Percentiles rank a stretch among this genome's conserved stretches.
These are phyloP conservation scores for Phytophthora pisi DNA, from an alignment of 352 stramenopile species.

Conservation along the genomic window DNA sequence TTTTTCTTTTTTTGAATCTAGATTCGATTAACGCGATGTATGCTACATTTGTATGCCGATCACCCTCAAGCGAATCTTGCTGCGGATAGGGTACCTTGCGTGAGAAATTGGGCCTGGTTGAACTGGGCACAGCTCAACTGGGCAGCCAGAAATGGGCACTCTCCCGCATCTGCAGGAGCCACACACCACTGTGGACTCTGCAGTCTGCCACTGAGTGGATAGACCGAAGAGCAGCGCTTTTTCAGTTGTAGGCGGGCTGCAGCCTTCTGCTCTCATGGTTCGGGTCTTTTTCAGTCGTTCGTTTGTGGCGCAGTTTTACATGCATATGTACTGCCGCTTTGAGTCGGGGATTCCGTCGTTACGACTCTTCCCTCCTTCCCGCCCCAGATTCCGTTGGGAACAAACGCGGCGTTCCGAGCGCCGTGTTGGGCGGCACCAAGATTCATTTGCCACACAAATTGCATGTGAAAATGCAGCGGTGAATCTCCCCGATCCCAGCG, in stretches of 20 bases:
- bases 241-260: background rate
- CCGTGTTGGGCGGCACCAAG: background rate
- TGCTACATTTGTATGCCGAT: background rate
- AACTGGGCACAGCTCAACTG: conserved; percentile 1
- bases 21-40: conserved; percentile 26
- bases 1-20: conserved; percentile 67
- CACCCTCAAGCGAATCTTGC: conserved; percentile 1
- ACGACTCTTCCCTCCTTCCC: background rate
- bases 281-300: background rate
- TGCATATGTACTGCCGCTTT: background rate
- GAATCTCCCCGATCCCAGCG: conserved; percentile 3
- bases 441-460: background rate
- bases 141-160: background rate
- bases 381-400: background rate
- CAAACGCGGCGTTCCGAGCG: no score
- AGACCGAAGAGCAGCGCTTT: background rate
- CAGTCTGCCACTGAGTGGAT: background rate
- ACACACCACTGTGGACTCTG: background rate
- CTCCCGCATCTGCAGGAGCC: background rate
- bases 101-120: background rate
- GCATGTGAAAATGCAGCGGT: background rate
- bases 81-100: background rate
- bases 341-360: conserved; percentile 1
- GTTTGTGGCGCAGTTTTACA: background rate
- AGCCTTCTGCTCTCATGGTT: background rate